These are phyloP conservation scores for Collybia sp. DNA, from an alignment of 768 basidiomycete species.

Conservation along the genomic window DNA sequence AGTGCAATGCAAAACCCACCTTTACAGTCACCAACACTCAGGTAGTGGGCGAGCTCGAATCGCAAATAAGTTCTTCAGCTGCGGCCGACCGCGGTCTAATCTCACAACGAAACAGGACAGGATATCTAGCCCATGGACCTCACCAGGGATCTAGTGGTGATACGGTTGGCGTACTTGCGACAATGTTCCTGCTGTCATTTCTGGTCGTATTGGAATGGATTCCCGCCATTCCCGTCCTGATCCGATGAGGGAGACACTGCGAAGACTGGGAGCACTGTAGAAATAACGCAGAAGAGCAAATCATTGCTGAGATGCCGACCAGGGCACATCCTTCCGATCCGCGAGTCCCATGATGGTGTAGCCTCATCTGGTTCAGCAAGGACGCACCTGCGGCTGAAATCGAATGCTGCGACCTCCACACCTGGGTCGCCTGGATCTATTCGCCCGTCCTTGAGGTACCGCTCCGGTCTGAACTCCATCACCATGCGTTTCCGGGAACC, in stretches of 20 bases:
- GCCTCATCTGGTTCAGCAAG: conserved; percentile 3
- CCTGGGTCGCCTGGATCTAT: neutral
- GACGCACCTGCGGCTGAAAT: conserved; percentile 6
- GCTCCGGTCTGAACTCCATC: conserved; percentile 13
- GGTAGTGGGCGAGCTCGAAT: too few relatives aligned
- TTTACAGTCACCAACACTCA: too few relatives aligned
- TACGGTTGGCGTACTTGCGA: neutral
- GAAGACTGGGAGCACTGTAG: conserved; percentile 17
- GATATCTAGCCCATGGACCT: conserved; percentile 4
- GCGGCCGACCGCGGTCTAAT: conserved; percentile 13
- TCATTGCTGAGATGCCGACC: conserved; percentile 17
- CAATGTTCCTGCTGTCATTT: conserved; percentile 9
- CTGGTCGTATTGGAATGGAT: conserved; percentile 9
- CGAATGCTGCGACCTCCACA: conserved; percentile 5
- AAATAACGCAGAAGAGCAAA: conserved; percentile 17
- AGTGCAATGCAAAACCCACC: too few relatives aligned
- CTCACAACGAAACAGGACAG: conserved; percentile 12
- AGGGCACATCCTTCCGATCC: conserved; percentile 17
- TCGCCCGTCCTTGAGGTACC: conserved; percentile 11
- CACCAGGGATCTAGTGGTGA: neutral
- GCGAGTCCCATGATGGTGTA: too few relatives aligned
- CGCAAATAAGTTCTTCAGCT: conserved; percentile 2
- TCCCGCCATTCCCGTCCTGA: conserved; percentile 8
- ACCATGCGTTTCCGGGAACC: neutral
- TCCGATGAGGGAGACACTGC: conserved; percentile 14